These are phyloP conservation scores for Ascochyta lentis DNA, from an alignment of 2,329 filamentous ascomycete genomes.

Conservation along the genomic window DNA sequence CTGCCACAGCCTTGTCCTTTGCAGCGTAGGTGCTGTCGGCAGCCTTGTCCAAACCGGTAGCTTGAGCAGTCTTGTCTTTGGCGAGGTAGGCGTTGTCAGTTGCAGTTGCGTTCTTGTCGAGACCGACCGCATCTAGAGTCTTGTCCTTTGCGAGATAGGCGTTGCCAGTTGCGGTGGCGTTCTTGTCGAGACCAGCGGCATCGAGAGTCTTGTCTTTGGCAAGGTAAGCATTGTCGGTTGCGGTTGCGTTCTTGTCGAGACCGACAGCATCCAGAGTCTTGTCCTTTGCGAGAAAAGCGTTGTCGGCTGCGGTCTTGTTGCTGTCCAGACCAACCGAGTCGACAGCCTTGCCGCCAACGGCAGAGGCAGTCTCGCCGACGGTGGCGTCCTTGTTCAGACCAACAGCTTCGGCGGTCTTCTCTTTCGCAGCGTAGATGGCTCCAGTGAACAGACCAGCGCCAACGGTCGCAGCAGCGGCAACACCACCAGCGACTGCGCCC, in stretches of 20 bases:
- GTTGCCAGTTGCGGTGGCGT: slow-evolving; percentile 50
- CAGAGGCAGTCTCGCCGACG: slow-evolving; percentile 30
- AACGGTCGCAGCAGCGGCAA: slow-evolving; percentile 50
- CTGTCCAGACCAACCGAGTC: slow-evolving; percentile 50
- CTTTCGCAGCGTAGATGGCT: slow-evolving; percentile 41
- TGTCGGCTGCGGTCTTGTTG: slow-evolving; percentile 44
- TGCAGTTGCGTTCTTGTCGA: slow-evolving; percentile 48
- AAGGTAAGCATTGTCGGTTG: slow-evolving; percentile 46
- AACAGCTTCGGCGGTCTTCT: slow-evolving; percentile 44
- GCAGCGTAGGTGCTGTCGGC: slow-evolving; percentile 7
- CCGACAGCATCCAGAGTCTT: slow-evolving; percentile 72
- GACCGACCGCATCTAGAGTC: slow-evolving; percentile 25
- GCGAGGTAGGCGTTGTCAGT: slow-evolving; percentile 42
- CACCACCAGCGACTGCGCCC: slow-evolving; percentile 27
- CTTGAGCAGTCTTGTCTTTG: slow-evolving; percentile 4
- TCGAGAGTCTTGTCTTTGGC: slow-evolving; percentile 19
- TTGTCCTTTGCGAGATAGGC: slow-evolving; percentile 27
- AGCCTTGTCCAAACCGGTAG: slow-evolving; percentile 43
- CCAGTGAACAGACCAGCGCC: slow-evolving; percentile 49
- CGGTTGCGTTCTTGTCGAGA: slow-evolving; percentile 67
- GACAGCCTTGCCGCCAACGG: slow-evolving; percentile 37
- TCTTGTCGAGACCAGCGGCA: slow-evolving; percentile 43
- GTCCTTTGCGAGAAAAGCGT: slow-evolving; percentile 65
- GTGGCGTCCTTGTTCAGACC: slow-evolving; percentile 51
- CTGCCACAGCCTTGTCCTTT: slow-evolving; percentile 36